These are phyloP conservation scores for Isabelozyma heimii DNA, from an alignment of 805 yeast species.

Conservation along the genomic window DNA sequence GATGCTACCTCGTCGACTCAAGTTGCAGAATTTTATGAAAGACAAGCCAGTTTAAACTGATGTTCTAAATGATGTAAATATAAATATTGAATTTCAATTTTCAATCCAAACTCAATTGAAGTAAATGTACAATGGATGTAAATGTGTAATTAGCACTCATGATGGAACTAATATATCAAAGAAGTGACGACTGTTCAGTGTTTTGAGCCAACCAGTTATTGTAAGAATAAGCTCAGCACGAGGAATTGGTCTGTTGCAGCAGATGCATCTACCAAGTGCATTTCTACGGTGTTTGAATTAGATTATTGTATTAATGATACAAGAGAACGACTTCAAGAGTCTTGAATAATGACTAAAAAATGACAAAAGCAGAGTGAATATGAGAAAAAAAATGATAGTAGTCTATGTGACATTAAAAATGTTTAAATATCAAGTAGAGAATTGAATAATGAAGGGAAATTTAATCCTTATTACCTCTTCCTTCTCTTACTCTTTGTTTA, in stretches of 20 bases:
- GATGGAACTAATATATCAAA: background rate
- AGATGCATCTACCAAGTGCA: too few species aligned
- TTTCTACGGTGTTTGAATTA: too few species aligned
- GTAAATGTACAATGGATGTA: background rate
- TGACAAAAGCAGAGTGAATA: too few species aligned
- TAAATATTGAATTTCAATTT: background rate
- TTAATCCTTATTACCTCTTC: conserved; percentile 16
- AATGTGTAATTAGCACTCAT: background rate
- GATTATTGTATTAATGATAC: background rate
- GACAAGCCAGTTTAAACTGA: conserved; percentile 51
- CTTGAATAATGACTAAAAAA: background rate
- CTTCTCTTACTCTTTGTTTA: conserved; percentile 33
- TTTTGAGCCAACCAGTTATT: too few species aligned
- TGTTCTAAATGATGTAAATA: background rate
- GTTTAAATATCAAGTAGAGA: too few species aligned
- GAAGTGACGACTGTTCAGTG: too few species aligned
- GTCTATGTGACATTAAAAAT: too few species aligned
- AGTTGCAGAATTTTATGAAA: conserved; percentile 76
- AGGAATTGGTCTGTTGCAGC: too few species aligned
- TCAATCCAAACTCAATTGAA: background rate
- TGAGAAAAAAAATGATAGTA: too few species aligned
- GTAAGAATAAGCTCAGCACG: too few species aligned
- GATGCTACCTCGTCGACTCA: conserved; percentile 87
- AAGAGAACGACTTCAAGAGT: background rate
- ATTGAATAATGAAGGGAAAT: too few species aligned